Percentiles rank a stretch among this genome's conserved stretches.
These are phyloP conservation scores for Ogataea haglerorum DNA, from an alignment of 805 yeast species.

Conservation along the genomic window DNA sequence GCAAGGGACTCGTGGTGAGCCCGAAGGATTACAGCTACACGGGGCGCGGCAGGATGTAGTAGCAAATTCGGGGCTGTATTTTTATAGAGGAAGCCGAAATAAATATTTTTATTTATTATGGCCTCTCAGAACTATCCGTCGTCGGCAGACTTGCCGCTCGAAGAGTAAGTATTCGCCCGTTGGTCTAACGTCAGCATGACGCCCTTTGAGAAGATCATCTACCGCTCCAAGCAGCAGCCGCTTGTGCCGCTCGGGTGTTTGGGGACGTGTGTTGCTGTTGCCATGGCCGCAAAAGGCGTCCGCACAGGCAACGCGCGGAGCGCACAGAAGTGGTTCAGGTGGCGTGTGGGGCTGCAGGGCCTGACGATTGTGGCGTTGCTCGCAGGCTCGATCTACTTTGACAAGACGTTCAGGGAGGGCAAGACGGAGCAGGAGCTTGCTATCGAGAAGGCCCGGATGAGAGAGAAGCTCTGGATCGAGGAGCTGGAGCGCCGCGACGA, in stretches of 20 bases:
- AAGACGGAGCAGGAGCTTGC: conserved; percentile 61
- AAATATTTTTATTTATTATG: conserved; percentile 19
- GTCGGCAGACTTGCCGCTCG: conserved; percentile 45
- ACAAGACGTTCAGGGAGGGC: conserved; percentile 43
- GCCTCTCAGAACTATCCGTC: conserved; percentile 45
- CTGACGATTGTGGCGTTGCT: conserved; percentile 79
- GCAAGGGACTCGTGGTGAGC: conserved; percentile 84
- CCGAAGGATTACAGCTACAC: conserved; percentile 64
- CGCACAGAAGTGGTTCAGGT: conserved; percentile 84
- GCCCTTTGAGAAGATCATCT: conserved; percentile 53
- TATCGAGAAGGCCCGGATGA: conserved; percentile 73
- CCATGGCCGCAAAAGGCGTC: conserved; percentile 72
- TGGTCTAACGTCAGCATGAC: conserved; percentile 38
- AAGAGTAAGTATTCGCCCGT: conserved; percentile 42
- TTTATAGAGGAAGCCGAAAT: background rate
- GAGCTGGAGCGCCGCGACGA: conserved; percentile 84
- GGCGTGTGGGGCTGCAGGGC: conserved; percentile 86
- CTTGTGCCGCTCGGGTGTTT: conserved; percentile 80
- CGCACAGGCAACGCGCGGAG: conserved; percentile 65
- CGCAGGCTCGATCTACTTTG: conserved; percentile 72
- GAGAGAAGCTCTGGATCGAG: conserved; percentile 87
- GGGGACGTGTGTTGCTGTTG: conserved; percentile 77
- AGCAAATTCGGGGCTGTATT: background rate
- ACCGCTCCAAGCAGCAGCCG: conserved; percentile 80
- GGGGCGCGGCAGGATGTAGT: conserved; percentile 11